phyloP scores from a whole-genome alignment of 768 basidiomycete species.

The Rhodotorula kratochvilovae region DNA sequence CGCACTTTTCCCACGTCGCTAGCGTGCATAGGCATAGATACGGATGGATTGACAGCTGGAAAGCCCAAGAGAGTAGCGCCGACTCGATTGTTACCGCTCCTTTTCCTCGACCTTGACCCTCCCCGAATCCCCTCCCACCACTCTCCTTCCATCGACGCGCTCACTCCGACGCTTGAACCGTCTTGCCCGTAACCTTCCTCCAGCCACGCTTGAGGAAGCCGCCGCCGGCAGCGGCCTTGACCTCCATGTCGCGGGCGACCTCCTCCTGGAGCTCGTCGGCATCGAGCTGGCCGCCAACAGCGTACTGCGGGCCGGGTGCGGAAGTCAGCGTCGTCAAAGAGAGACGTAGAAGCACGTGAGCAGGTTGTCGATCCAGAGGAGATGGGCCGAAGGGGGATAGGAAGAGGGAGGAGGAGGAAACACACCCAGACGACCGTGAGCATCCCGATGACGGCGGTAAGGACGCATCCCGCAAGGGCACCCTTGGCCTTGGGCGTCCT shows the following conservation, averaged over 20 bases:
- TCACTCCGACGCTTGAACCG: not conserved
- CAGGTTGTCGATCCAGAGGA: too few relatives aligned
- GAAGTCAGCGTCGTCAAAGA: too few relatives aligned
- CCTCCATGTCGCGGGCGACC: slow-evolving; percentile 58
- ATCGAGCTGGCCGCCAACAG: slow-evolving; percentile 63
- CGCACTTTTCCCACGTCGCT: not conserved
- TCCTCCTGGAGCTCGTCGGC: slow-evolving; percentile 84
- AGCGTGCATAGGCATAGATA: too few relatives aligned
- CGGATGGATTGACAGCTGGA: too few relatives aligned
- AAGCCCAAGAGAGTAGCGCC: too few relatives aligned
- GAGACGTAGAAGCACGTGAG: too few relatives aligned
- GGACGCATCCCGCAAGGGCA: slow-evolving; percentile 60
- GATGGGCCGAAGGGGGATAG: not conserved
- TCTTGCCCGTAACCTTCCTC: slow-evolving; percentile 13
- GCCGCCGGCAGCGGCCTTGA: slow-evolving; percentile 50
- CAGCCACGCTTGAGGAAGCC: slow-evolving; percentile 19
- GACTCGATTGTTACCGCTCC: too few relatives aligned
- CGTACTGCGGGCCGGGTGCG: slow-evolving; percentile 52
- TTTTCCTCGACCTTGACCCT: too few relatives aligned
- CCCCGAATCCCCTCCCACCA: too few relatives aligned
- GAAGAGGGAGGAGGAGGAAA: not conserved
- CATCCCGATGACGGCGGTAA: slow-evolving; percentile 81
- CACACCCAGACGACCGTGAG: slow-evolving; percentile 64
- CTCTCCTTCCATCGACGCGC: too few relatives aligned
- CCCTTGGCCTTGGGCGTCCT: slow-evolving; percentile 42